These are phyloP conservation scores for Xylaria castorea DNA, from an alignment of 495 filamentous ascomycete genomes.

Conservation along the genomic window DNA sequence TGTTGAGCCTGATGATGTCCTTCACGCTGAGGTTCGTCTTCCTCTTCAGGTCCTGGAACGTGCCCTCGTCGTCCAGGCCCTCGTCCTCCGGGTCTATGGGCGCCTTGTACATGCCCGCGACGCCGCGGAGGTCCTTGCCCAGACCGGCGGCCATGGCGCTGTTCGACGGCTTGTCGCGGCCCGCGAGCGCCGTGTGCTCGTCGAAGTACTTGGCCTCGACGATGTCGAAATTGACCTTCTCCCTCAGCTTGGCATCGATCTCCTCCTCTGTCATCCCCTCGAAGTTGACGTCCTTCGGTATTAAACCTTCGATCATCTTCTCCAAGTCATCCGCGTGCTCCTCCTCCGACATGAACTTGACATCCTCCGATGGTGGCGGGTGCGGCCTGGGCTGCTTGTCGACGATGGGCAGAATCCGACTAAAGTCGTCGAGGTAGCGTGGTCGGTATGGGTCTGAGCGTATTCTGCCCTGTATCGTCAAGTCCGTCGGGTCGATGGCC, in stretches of 20 bases:
- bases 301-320: constrained; percentile 61
- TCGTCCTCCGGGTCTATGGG: constrained; percentile 51
- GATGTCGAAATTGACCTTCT: constrained; percentile 33
- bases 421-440: constrained; percentile 86
- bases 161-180: constrained; percentile 42
- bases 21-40: constrained; percentile 69
- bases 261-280: constrained; percentile 38
- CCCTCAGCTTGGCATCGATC: constrained; percentile 30
- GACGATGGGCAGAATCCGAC: constrained; percentile 73
- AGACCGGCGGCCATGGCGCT: constrained; percentile 51
- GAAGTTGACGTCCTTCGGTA: constrained; percentile 54
- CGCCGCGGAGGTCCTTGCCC: constrained; percentile 51
- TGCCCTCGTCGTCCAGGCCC: constrained; percentile 49
- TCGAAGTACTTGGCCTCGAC: constrained; percentile 49
- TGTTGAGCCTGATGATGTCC: constrained; percentile 54
- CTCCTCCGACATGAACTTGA: constrained; percentile 64
- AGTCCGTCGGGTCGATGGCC: constrained; percentile 77
- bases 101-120: constrained; percentile 57
- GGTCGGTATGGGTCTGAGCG: constrained; percentile 74
- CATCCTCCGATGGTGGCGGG: constrained; percentile 59
- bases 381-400: constrained; percentile 58
- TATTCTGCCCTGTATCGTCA: constrained; percentile 72
- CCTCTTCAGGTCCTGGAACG: constrained; percentile 62
- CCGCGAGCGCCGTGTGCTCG: constrained; percentile 48
- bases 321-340: constrained; percentile 59